Conservation (phyloP, 2,329 filamentous ascomycete genomes). For the Xylaria sp. region DNA sequence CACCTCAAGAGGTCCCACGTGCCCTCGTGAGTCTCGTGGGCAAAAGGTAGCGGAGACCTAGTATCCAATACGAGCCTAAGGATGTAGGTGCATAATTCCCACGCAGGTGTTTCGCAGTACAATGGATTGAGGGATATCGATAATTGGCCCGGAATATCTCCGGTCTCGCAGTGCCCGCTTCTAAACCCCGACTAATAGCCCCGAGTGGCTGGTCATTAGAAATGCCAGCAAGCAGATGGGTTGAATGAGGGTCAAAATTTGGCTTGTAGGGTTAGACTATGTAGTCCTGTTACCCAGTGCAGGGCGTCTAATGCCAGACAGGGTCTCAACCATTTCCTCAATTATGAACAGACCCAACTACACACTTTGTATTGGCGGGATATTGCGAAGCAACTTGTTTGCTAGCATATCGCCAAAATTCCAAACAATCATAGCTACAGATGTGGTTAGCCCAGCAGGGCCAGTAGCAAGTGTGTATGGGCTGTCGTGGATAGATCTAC, state of each 20-base stretch:
- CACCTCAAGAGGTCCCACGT: conserved; percentile 16
- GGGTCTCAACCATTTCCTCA: background rate
- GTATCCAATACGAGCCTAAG: conserved; percentile 1
- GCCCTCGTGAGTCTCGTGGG: conserved; percentile 25
- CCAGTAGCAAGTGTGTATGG: background rate
- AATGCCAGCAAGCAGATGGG: background rate
- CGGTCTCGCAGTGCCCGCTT: conserved; percentile 4
- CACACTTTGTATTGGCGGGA: background rate
- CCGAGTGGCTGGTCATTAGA: background rate
- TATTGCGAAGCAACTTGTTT: background rate
- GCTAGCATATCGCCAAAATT: background rate
- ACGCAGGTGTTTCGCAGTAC: conserved; percentile 3
- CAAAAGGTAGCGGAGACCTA: background rate
- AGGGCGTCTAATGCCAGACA: background rate
- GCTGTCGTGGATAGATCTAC: background rate
- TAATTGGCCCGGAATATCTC: conserved; percentile 3
- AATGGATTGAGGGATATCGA: background rate
- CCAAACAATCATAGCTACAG: background rate
- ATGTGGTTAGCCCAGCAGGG: background rate
- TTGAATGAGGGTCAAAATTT: background rate
- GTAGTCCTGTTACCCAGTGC: background rate
- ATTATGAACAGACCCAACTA: background rate
- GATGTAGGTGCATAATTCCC: conserved; percentile 10
- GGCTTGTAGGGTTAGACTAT: background rate
- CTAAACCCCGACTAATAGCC: background rate